Evolutionary conservation across 371 early-diverging fungal species (phyloP).

Genomic region (Apophysomyces ossiformis): DNA sequence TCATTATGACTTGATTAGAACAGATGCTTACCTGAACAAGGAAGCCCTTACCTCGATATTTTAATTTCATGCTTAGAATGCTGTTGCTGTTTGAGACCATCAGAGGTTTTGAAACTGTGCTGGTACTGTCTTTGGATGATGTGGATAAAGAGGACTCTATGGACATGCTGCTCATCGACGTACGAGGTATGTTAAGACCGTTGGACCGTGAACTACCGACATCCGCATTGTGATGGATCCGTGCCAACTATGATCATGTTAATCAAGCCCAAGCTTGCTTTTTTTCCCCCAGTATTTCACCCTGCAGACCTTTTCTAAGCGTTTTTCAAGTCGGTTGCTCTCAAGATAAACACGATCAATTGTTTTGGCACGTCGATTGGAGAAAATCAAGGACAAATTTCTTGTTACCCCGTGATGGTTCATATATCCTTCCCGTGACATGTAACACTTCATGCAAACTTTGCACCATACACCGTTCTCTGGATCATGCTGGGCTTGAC

Average conservation of each 20-base stretch:
- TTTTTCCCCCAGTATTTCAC: no score
- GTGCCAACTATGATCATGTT: slow-evolving; percentile 31
- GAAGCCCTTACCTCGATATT: slow-evolving; percentile 44
- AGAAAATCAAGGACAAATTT: slow-evolving; percentile 57
- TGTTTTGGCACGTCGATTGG: slow-evolving; percentile 59
- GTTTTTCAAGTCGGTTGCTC: slow-evolving; percentile 83
- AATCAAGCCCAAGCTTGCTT: neutral
- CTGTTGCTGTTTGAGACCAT: slow-evolving; percentile 47
- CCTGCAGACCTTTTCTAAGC: slow-evolving; percentile 73
- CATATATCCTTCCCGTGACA: slow-evolving; percentile 55
- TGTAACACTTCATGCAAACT: slow-evolving; percentile 77
- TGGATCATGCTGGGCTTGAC: slow-evolving; percentile 74
- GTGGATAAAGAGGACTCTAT: slow-evolving; percentile 40
- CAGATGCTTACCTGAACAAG: neutral
- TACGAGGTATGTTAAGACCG: slow-evolving; percentile 18
- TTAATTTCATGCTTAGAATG: slow-evolving; percentile 50
- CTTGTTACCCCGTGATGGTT: slow-evolving; percentile 59
- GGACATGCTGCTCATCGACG: slow-evolving; percentile 26
- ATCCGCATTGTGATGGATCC: slow-evolving; percentile 43
- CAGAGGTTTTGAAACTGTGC: slow-evolving; percentile 38
- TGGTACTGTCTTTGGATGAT: slow-evolving; percentile 44
- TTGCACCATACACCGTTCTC: slow-evolving; percentile 74
- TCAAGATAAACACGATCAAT: slow-evolving; percentile 77
- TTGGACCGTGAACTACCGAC: slow-evolving; percentile 11
- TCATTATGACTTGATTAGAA: neutral